Evolutionary conservation across 2,329 filamentous ascomycete genomes (phyloP), one percentile per base, ranked within the genome.

Genomic region (Fusarium setosum): DNA sequence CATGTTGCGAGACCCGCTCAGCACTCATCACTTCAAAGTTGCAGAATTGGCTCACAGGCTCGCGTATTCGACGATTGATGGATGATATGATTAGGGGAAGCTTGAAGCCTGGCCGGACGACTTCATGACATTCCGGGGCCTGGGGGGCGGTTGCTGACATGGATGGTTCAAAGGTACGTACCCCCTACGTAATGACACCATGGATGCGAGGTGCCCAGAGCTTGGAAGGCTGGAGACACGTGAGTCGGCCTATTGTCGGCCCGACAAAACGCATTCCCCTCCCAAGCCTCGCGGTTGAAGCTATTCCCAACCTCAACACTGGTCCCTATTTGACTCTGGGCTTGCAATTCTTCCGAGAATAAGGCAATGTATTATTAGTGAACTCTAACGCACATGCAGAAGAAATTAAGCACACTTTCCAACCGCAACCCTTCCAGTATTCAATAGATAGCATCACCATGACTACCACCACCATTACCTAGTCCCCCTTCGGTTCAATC

Each of bases 1-100:
- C 85, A 87, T 87, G 61, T 62, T 80, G 69, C 63, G 55, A 65
- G 48, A 56, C 56, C 57, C 49, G 56, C 42, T 50, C 38, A 13
- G 45, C n/a, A 65, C 29, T 60, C 74, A 75, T 73, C 23, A 61
- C 70, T 71, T 54, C 57, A 18, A 31, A 51, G 31, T 26, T 37
- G 18, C 12, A 37, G 11, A 49, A 34, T 31, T 38, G 53, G 38
- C 5, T n/a, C 24, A 17, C 20, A 11, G 23, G 18, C 34, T 31
- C 31, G 26, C 29, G 10, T 31, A 51, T 31, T 42, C 24, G 41
- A 15, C 15, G 53, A 57, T 60, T 56, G 26, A 42, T 26, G 38
- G 48, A 37, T 61, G 60, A 59, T 66, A 58, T 65, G 68, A 61
- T 51, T 3, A 57, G 51, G 20, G 17, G 45, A 61, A 55, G 59